phyloP scores from a whole-genome alignment of 148 eudicot genomes.

The Camellia sinensis region DNA sequence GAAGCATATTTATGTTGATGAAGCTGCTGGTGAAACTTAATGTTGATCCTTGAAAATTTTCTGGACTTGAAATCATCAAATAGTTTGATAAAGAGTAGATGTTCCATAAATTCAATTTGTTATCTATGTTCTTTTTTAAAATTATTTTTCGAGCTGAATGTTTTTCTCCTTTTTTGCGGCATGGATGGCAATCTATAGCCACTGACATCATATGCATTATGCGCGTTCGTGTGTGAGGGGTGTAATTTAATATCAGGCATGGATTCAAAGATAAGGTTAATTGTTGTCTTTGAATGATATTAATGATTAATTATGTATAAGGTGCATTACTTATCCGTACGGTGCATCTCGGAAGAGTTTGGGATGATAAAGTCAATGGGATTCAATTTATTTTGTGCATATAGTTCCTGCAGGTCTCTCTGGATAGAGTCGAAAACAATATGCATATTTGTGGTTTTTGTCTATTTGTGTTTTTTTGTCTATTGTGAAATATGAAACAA shows the following conservation, averaged over 20 bases:
- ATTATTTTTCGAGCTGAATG: neutral
- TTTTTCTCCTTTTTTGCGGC: neutral
- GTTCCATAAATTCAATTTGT: neutral
- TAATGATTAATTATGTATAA: too few relatives aligned
- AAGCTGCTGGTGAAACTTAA: conserved; percentile 3
- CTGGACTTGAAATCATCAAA: neutral
- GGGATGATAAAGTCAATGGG: too few relatives aligned
- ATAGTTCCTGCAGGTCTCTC: too few relatives aligned
- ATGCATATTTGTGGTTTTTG: too few relatives aligned
- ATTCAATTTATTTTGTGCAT: too few relatives aligned
- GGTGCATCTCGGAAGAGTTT: too few relatives aligned
- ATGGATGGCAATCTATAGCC: neutral
- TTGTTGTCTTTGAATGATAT: too few relatives aligned
- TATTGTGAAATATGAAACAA: too few relatives aligned
- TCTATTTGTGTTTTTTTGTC: too few relatives aligned
- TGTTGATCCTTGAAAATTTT: conserved; percentile 10
- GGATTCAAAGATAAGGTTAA: neutral
- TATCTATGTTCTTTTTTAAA: neutral
- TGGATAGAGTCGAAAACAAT: too few relatives aligned
- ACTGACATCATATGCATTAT: too few relatives aligned
- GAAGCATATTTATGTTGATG: neutral
- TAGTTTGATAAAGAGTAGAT: neutral
- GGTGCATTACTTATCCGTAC: too few relatives aligned
- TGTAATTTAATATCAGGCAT: neutral
- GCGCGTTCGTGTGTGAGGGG: neutral